phyloP scores from a whole-genome alignment of 768 basidiomycete species.

The Mycena vulgaris region DNA sequence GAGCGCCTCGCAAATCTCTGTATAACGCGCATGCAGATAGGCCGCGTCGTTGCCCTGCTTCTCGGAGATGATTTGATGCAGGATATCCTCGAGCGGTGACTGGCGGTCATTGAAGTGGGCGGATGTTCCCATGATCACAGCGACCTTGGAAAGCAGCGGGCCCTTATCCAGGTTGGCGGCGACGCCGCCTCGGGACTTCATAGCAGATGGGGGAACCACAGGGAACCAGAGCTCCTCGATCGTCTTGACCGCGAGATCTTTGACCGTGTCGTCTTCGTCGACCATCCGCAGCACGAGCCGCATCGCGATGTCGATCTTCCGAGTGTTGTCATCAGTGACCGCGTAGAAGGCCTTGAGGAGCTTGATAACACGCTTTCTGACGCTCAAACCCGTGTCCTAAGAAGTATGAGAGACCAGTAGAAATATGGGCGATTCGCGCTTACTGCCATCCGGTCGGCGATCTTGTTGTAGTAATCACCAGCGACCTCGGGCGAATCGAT shows the following conservation, averaged over 20 bases:
- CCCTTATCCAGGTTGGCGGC: constrained; percentile 65
- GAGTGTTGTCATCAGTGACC: constrained; percentile 70
- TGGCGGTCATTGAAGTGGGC: constrained; percentile 88
- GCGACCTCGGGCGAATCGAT: constrained; percentile 92
- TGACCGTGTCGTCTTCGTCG: constrained; percentile 96
- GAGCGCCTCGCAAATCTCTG: constrained; percentile 86
- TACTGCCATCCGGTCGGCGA: constrained; percentile 93
- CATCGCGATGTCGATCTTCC: constrained; percentile 85
- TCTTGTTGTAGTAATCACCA: constrained; percentile 88
- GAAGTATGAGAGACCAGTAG: constrained; percentile 10
- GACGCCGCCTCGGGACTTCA: constrained; percentile 54
- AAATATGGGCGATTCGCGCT: constrained; percentile 41
- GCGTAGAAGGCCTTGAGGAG: constrained; percentile 87
- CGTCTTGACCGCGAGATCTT: constrained; percentile 92
- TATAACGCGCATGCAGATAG: constrained; percentile 76
- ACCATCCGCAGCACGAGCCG: constrained; percentile 87
- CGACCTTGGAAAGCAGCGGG: constrained; percentile 74
- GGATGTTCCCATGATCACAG: constrained; percentile 89
- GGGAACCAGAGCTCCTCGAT: constrained; percentile 95
- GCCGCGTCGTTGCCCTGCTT: constrained; percentile 73
- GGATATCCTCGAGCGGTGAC: constrained; percentile 86
- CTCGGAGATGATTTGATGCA: constrained; percentile 85
- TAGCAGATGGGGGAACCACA: constrained; percentile 50
- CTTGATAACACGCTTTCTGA: constrained; percentile 97
- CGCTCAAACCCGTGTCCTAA: constrained; percentile 94